These are phyloP conservation scores for Claviceps quebecensis DNA, from an alignment of 2,329 filamentous ascomycete genomes.

Conservation along the genomic window DNA sequence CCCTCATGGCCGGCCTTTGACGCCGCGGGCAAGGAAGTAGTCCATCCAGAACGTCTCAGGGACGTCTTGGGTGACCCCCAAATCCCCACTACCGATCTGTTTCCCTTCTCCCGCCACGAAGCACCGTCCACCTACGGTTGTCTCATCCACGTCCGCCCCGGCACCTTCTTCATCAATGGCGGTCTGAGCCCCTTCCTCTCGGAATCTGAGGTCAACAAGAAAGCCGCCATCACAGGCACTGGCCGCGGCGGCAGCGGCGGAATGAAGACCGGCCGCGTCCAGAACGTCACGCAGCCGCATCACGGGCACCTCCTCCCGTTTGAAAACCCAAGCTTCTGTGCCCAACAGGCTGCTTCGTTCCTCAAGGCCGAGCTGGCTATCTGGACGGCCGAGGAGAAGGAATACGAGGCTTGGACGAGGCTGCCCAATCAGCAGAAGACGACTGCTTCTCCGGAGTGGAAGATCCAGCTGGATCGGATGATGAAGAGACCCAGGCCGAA, in stretches of 20 bases:
- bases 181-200: conserved; percentile 41
- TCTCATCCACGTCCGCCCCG: conserved; percentile 48
- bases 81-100: conserved; percentile 21
- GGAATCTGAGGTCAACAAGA: conserved; percentile 36
- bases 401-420: conserved; percentile 41
- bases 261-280: conserved; percentile 49
- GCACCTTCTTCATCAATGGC: conserved; percentile 58
- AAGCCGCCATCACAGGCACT: conserved; percentile 48
- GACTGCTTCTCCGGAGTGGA: conserved; percentile 35
- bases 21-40: conserved; percentile 20
- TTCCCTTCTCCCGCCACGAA: conserved; percentile 56
- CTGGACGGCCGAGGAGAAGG: conserved; percentile 43
- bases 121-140: conserved; percentile 38
- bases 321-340: conserved; percentile 57
- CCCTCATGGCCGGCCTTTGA: conserved; percentile 37
- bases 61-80: conserved; percentile 29
- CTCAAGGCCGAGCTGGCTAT: conserved; percentile 39
- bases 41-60: conserved; percentile 27
- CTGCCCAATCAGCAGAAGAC: conserved; percentile 38
- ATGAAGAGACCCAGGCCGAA: conserved; percentile 13
- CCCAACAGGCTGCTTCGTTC: conserved; percentile 43
- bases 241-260: conserved; percentile 57
- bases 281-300: conserved; percentile 46
- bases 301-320: conserved; percentile 74
- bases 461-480: conserved; percentile 32